A percentile compares a stretch with the other conserved stretches of the same genome.
These are phyloP conservation scores for Echinochloa phyllopogon DNA, from an alignment of 176 grass and related monocot species.

Conservation along the genomic window DNA sequence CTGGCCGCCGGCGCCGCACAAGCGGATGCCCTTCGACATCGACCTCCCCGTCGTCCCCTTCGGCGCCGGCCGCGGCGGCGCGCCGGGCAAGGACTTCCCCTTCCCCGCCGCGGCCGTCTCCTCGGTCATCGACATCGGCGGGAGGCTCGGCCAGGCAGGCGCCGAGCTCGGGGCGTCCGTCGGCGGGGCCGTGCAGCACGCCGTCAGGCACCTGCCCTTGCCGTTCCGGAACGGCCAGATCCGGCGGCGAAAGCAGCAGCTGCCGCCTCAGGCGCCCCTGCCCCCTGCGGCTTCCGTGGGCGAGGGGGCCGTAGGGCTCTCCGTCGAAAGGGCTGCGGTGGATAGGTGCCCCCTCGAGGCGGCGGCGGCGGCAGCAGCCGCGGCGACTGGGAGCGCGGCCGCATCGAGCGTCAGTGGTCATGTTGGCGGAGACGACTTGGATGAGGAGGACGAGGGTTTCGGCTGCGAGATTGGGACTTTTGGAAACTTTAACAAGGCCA, in stretches of 20 bases:
- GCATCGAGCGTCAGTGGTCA: conserved; percentile 40
- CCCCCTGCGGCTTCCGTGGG: neutral
- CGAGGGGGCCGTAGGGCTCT: neutral
- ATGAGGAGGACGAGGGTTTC: conserved; percentile 71
- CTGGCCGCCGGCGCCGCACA: conserved; percentile 68
- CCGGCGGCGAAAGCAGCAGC: neutral
- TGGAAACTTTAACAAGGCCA: conserved; percentile 67
- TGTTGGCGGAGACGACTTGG: conserved; percentile 43
- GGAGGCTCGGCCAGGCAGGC: conserved; percentile 87
- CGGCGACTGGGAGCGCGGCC: conserved; percentile 41
- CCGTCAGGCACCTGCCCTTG: conserved; percentile 70
- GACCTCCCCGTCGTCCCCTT: conserved; percentile 54
- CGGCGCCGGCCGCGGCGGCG: neutral
- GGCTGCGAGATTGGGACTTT: conserved; percentile 63
- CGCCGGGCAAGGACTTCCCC: conserved; percentile 32
- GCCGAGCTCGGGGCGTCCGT: conserved; percentile 80
- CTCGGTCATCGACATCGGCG: conserved; percentile 86
- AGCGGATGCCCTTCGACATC: conserved; percentile 64
- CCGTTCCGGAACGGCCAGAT: conserved; percentile 73
- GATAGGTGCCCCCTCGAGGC: conserved; percentile 61
- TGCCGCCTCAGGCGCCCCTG: neutral
- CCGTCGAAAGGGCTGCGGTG: conserved; percentile 33
- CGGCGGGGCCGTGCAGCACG: conserved; percentile 91
- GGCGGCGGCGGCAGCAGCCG: conserved; percentile 40
- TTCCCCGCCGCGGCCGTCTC: conserved; percentile 60